These are phyloP conservation scores for Colletotrichum caudatum DNA, from an alignment of 2,329 filamentous ascomycete genomes.

Conservation along the genomic window DNA sequence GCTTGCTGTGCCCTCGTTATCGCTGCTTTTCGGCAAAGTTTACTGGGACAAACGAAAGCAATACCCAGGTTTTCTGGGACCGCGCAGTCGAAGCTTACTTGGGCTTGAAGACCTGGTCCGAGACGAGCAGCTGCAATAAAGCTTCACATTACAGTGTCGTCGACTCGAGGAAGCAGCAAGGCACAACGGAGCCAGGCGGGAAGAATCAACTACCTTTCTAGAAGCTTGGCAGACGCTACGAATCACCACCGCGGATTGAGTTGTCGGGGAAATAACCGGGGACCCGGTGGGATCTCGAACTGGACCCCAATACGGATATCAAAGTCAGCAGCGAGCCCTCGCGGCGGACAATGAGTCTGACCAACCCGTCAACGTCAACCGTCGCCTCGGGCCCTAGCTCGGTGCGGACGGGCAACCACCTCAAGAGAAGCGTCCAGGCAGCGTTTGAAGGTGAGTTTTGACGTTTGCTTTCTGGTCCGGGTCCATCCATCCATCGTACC, in stretches of 20 bases:
- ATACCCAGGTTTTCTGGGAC: conserved; percentile 29
- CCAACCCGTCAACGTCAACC: conserved; percentile 65
- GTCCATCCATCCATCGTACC: background rate
- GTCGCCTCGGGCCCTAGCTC: conserved; percentile 63
- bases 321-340: conserved; percentile 28
- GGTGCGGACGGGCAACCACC: conserved; percentile 54
- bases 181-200: conserved; percentile 5
- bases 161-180: conserved; percentile 12
- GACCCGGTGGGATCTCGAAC: conserved; percentile 17
- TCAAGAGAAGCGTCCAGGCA: conserved; percentile 71
- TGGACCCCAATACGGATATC: conserved; percentile 17
- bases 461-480: conserved; percentile 35
- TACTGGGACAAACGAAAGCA: conserved; percentile 17
- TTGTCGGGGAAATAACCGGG: conserved; percentile 16
- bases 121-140: conserved; percentile 4
- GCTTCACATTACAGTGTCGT: conserved; percentile 7
- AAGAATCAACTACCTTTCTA: background rate
- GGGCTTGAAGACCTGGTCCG: conserved; percentile 9
- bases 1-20: conserved; percentile 17
- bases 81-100: conserved; percentile 15
- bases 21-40: conserved; percentile 13
- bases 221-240: background rate
- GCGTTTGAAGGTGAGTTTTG: conserved; percentile 69
- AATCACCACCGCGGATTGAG: conserved; percentile 8
- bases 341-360: conserved; percentile 60